Conservation (phyloP, 768 basidiomycete species). For the Chlorophyllum brunneum region DNA sequence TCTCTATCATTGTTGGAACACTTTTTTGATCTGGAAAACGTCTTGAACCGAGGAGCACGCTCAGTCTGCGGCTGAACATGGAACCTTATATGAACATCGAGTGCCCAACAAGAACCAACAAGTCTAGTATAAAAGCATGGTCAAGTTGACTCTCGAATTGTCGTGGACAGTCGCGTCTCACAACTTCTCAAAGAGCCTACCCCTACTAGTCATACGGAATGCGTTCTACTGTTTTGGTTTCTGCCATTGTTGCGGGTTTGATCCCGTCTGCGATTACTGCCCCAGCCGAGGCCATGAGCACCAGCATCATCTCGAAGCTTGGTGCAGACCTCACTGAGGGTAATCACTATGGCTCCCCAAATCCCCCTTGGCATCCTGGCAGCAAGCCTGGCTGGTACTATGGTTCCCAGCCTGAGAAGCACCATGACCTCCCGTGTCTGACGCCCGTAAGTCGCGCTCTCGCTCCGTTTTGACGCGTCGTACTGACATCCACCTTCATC, state of each 20-base stretch:
- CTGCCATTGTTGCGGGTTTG: not conserved
- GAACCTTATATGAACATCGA: not conserved
- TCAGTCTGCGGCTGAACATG: not conserved
- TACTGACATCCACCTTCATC: not conserved
- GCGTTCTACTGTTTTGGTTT: not conserved
- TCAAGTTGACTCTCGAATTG: not conserved
- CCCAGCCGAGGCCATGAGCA: not conserved
- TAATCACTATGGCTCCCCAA: constrained; percentile 36
- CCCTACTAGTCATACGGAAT: not conserved
- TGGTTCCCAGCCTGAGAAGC: constrained; percentile 26
- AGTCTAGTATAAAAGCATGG: not conserved
- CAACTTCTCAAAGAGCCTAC: not conserved
- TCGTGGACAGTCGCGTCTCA: not conserved
- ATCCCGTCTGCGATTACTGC: not conserved
- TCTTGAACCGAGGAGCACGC: not conserved
- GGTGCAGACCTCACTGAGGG: constrained; percentile 25
- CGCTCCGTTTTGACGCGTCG: not conserved
- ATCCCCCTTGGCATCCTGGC: constrained; percentile 30
- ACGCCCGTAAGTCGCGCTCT: constrained; percentile 21
- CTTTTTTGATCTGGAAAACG: too few species aligned
- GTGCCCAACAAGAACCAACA: constrained; percentile 1
- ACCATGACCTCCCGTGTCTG: constrained; percentile 25
- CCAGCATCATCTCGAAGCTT: not conserved
- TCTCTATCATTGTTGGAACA: too few species aligned
- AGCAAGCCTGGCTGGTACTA: constrained; percentile 41